Evolutionary conservation across 768 basidiomycete species (phyloP).

Genomic region (Termitomyces sp.): DNA sequence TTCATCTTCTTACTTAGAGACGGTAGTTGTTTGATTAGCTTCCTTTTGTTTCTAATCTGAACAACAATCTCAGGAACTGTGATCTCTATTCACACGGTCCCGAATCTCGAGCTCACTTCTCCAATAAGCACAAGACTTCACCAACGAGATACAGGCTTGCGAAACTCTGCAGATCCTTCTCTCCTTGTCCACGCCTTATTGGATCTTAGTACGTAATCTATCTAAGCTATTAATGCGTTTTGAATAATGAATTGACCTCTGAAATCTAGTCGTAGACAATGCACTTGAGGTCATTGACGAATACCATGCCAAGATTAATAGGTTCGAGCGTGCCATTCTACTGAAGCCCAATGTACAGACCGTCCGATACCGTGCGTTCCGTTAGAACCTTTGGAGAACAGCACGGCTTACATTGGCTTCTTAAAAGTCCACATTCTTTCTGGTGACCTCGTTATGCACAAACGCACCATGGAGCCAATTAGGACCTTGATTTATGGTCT

Average conservation of each 20-base stretch:
- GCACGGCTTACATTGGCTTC: neutral
- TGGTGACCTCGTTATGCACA: conserved; percentile 69
- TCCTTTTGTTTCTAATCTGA: neutral
- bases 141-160: conserved; percentile 53
- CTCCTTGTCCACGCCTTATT: conserved; percentile 65
- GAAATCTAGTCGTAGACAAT: conserved; percentile 54
- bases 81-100: conserved; percentile 48
- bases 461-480: conserved; percentile 68
- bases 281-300: conserved; percentile 64
- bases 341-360: conserved; percentile 55
- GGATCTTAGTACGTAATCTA: conserved; percentile 40
- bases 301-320: conserved; percentile 57
- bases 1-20: conserved; percentile 63
- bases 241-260: neutral
- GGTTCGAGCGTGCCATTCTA: conserved; percentile 56
- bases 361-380: conserved; percentile 48
- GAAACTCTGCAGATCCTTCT: conserved; percentile 60
- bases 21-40: conserved; percentile 24
- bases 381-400: neutral
- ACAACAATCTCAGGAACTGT: conserved; percentile 39
- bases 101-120: conserved; percentile 39
- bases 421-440: conserved; percentile 68
- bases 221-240: neutral
- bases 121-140: conserved; percentile 55
- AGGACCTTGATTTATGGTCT: conserved; percentile 65